Evolutionary conservation across 2,329 filamentous ascomycete species (phyloP), one percentile per base, ranked within the genome.

Genomic region (Botrytis tulipae): DNA sequence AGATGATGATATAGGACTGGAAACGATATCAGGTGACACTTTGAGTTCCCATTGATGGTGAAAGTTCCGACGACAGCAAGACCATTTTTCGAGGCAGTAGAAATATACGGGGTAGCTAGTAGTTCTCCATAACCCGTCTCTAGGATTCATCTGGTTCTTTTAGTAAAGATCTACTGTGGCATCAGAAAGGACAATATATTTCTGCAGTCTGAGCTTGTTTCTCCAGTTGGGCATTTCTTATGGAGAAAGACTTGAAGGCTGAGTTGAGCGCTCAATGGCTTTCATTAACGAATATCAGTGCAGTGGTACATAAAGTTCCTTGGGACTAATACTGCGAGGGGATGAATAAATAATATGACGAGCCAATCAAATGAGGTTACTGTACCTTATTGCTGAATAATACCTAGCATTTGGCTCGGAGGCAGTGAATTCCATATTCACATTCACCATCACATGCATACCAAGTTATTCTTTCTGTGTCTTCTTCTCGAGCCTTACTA

Each of bases 101-200:
- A 59, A 20, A 22, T 59, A 20, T 3, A 59, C 1, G 1, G 1
- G 57, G 29, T 12, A 22, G 29, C 57, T 35, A 20, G 16, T 8
- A 20, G 14, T 18, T 29, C 16, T 3, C 2, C 2, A 20, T 3
- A 9, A 35, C 4, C 54, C 1, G 7, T 59, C 16, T 59, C 12
- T 2, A 29, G 0, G 0, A 57, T 16, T 29, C 7, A 32, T 18
- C 14, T 57, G 0, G n/a, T 57, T 57, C 51, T 18, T 18, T 9
- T 18, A 32, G 14, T 18, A 9, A 57, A 18, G 5, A 18, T 29
- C 14, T 57, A 29, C 8, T 54, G n/a, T 35, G 35, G n/a, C 2
- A 1, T 29, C 6, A 29, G 51, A 3, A 25, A 10, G 5, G 6
- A 5, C 3, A 5, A 6, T 1, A 14, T 3, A 1, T n/a, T 16